Percentiles rank a stretch among this genome's conserved stretches.
phyloP scores from a whole-genome alignment of 75 land plant species.

The Selaginella tamariscina region DNA sequence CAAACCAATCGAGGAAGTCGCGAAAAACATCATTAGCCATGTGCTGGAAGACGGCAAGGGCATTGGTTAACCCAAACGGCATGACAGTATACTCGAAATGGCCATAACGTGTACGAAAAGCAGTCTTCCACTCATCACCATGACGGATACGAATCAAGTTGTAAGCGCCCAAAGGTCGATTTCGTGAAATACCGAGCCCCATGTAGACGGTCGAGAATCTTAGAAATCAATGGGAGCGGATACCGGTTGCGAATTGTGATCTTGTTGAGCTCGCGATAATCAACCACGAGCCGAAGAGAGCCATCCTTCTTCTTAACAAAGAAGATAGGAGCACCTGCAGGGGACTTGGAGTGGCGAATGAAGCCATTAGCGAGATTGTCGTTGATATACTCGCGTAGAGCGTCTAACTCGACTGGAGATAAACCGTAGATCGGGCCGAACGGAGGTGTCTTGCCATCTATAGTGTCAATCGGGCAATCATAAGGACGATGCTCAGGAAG shows the following conservation, averaged over 20 bases:
- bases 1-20: constrained; percentile 15
- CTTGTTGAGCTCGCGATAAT: constrained; percentile 20
- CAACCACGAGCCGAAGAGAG: constrained; percentile 14
- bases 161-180: constrained; percentile 12
- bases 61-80: no score
- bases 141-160: neutral
- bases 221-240: constrained; percentile 16
- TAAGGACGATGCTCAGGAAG: constrained; percentile 18
- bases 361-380: constrained; percentile 20
- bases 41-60: constrained; percentile 8
- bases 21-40: constrained; percentile 15
- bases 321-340: constrained; percentile 19
- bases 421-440: constrained; percentile 18
- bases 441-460: constrained; percentile 15
- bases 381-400: constrained; percentile 16
- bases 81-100: no score
- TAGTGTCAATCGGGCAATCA: constrained; percentile 18
- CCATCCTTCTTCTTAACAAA: constrained; percentile 21
- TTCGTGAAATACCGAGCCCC: constrained; percentile 16
- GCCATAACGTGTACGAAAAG: no score
- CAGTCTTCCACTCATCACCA: constrained; percentile 14
- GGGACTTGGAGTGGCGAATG: constrained; percentile 20
- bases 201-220: constrained; percentile 8
- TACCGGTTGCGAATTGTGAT: constrained; percentile 18
- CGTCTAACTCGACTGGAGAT: constrained; percentile 20